These are phyloP conservation scores for Tulasnella sp. DNA, from an alignment of 768 basidiomycete genomes.

Conservation along the genomic window DNA sequence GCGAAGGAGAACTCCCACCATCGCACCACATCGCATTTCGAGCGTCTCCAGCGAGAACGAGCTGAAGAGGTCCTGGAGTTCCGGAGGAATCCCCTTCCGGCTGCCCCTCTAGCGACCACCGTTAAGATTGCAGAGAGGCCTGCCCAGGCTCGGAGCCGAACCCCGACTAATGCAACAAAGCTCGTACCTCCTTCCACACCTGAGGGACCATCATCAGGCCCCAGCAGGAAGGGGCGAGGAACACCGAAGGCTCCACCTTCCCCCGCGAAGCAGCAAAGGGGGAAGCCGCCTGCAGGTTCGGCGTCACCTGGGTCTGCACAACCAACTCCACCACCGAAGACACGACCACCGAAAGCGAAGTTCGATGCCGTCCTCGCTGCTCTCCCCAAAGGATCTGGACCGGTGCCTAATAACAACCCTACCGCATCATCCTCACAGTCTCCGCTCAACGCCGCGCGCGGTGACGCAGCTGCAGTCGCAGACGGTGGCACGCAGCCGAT, in stretches of 20 bases:
- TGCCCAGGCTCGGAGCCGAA: slow-evolving; percentile 1
- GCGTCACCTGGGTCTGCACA: not conserved
- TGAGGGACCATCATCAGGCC: not conserved
- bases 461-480: not conserved
- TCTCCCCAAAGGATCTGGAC: not conserved
- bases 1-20: slow-evolving; percentile 45
- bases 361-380: slow-evolving; percentile 61
- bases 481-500: not conserved
- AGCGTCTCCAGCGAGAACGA: slow-evolving; percentile 14
- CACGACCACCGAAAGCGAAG: slow-evolving; percentile 55
- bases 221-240: not conserved
- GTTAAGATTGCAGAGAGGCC: not conserved
- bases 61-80: slow-evolving; percentile 1
- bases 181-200: not conserved
- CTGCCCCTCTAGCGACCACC: not conserved
- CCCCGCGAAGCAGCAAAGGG: slow-evolving; percentile 13
- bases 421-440: not conserved
- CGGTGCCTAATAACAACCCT: not conserved
- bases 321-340: slow-evolving; percentile 44
- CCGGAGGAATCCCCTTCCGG: slow-evolving; percentile 18
- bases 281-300: slow-evolving; percentile 2
- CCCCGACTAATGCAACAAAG: slow-evolving; percentile 8
- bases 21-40: not conserved
- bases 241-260: slow-evolving; percentile 15
- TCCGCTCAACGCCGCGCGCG: not conserved